Base-by-base conservation (phyloP, 2,329 filamentous ascomycete species). In the Aspergillus brasiliensis region DNA sequence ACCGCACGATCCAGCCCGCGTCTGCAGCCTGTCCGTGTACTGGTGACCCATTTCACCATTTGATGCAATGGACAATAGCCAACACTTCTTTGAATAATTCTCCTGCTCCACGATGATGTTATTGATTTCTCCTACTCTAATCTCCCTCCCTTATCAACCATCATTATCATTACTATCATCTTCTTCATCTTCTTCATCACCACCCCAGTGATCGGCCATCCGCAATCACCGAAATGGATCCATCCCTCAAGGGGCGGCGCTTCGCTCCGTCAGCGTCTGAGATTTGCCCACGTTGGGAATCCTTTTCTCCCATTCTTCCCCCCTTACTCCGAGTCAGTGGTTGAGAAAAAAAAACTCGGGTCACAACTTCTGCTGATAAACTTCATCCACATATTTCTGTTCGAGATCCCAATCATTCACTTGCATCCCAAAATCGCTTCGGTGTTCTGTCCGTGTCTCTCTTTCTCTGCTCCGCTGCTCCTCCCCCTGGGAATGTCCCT, bases 261-360 rank as follows among this genome's bases (percentile, higher is more conserved):
- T 28, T 49, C 46, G 46, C 46, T 49, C 46, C 46, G 25, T 49
- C 46, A 31, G 46, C 25, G 25, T 49, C 25, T 49, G 46, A 49
- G 46, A 49, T 49, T 49, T n/a, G 21, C 23, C 8, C 25, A n/a
- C 46, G 15, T 27, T 49, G 23, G 46, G 28, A 34, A 34, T 34
- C 31, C 31, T 34, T 34, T 5, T 28, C 25, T 17, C 44, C 44
- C 31, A 34, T 49, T 27, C 44, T 8, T 27, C 23, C 46, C 46
- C 46, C 46, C 46, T 49, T 49, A 49, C 46, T 49, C 46, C 46
- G 25, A 31, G 25, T 5, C 25, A 15, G 28, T 17, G 25, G 10
- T 21, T 21, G 31, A 23, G 23, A 44, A 44, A 21, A 5, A 23
- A 44, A 44, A 44, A 21, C 10, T 44, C 40, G 40, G 11, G 19